Evolutionary conservation across 345 rosid species (phyloP).

Genomic region (Arabidopsis thaliana): DNA sequence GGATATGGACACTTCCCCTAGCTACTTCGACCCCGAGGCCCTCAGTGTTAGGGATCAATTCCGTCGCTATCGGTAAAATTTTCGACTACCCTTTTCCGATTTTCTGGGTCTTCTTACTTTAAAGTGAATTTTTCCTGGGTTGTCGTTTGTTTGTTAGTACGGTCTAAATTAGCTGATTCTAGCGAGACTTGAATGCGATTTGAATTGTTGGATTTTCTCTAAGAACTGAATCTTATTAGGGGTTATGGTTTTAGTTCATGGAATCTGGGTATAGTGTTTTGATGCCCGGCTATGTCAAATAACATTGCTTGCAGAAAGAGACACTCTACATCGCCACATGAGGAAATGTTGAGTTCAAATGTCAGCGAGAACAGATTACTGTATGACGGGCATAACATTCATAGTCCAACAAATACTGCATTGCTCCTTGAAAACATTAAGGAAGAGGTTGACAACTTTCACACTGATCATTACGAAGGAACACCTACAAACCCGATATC

Average conservation of each 20-base stretch:
- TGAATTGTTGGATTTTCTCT: conserved; percentile 17
- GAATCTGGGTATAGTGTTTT: conserved; percentile 20
- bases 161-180: conserved; percentile 1
- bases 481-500: conserved; percentile 50
- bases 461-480: conserved; percentile 55
- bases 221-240: conserved; percentile 5
- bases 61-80: conserved; percentile 86
- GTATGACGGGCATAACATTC: conserved; percentile 77
- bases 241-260: conserved; percentile 1
- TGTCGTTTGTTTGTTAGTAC: background rate
- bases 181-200: conserved; percentile 15
- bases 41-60: conserved; percentile 71
- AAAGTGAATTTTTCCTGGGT: background rate
- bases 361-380: conserved; percentile 68
- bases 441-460: conserved; percentile 74
- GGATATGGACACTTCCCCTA: conserved; percentile 82
- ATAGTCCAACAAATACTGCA: conserved; percentile 90
- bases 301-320: conserved; percentile 62
- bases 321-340: conserved; percentile 65
- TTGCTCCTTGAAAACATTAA: conserved; percentile 93
- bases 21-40: conserved; percentile 73
- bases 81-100: conserved; percentile 9
- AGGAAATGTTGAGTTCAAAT: conserved; percentile 55
- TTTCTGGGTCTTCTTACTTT: conserved; percentile 6
- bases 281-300: conserved; percentile 2